Base-by-base conservation (phyloP, 306 rosid species). In the Inga oerstediana region DNA sequence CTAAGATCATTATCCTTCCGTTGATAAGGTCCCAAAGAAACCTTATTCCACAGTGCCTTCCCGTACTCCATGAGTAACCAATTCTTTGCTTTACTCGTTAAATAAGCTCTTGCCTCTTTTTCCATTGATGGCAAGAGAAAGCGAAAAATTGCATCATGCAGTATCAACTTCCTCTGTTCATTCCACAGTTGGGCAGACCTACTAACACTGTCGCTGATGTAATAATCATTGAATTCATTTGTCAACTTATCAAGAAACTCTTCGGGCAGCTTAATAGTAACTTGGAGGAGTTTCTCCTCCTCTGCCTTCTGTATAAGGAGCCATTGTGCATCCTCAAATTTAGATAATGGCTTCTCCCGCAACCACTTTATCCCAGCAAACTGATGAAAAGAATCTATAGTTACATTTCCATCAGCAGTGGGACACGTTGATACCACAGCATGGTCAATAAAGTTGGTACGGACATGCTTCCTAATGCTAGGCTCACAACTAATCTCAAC, bases 401-500 rank as follows among this genome's bases (percentile, higher is more conserved):
- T 86, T 48, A 64, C 77, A 84, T 89, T 90, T 75, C 99, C 99
- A 68, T 90, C 94, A 16, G 90, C 79, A 75, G 97, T 96, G 30
- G 99, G 99, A 83, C 89, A 87, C 4, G 99, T 96, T 56, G 98
- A 92, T 81, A 96, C 86, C 87, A 92, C 97, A 32, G 93, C 91
- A 35, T 88, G 91, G 67, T 94, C 99, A 90, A 96, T 91, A 81
- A 91, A 96, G 85, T 94, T 88, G 87, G 90, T 86, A 54, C 99
- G 91, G 54, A 96, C 98, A 87, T 93, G 90, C 76, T 96, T 96
- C 89, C 95, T 91, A 72, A 96, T 91, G 72, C 97, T 92, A 58
- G 99, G 99, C 84, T 96, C 99, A 85, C 98, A 96, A 84, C 98
- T 94, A 86, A 96, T 94, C 93, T 96, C 99, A 84, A 96, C 93